These are phyloP conservation scores for Lipomyces anomalus DNA, from an alignment of 805 yeast species.

Conservation along the genomic window DNA sequence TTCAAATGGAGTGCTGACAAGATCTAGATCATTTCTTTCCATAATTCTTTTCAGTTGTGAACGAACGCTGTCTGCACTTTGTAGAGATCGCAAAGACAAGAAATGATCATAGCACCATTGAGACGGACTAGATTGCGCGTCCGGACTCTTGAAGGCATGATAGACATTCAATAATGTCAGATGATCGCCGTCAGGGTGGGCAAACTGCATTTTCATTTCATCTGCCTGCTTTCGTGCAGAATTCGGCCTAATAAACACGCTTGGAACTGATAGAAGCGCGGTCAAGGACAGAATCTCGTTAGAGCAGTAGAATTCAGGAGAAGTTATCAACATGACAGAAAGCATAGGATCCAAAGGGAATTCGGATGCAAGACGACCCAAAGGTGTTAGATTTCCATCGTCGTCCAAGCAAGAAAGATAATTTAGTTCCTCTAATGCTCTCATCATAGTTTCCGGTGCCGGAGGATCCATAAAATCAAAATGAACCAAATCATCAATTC, in stretches of 20 bases:
- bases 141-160: constrained; percentile 73
- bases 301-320: constrained; percentile 80
- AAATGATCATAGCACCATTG: constrained; percentile 94
- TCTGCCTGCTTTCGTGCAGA: constrained; percentile 84
- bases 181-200: constrained; percentile 94
- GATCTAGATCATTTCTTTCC: constrained; percentile 71
- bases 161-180: constrained; percentile 82
- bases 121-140: constrained; percentile 48
- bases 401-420: constrained; percentile 85
- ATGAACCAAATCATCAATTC: constrained; percentile 92
- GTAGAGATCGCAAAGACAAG: constrained; percentile 74
- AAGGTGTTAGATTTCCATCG: constrained; percentile 81
- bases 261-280: constrained; percentile 87
- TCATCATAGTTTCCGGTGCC: constrained; percentile 99
- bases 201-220: constrained; percentile 78
- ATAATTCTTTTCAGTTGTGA: constrained; percentile 75
- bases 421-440: constrained; percentile 92
- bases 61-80: constrained; percentile 82
- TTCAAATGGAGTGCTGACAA: constrained; percentile 62
- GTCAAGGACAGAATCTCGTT: constrained; percentile 84
- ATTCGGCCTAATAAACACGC: constrained; percentile 89
- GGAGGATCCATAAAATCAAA: constrained; percentile 99
- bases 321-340: constrained; percentile 85
- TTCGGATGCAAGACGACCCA: constrained; percentile 85
- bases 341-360: constrained; percentile 95